These are phyloP conservation scores for Effrenium voratum DNA, from an alignment of 73 alveolate genomes.

Conservation along the genomic window DNA sequence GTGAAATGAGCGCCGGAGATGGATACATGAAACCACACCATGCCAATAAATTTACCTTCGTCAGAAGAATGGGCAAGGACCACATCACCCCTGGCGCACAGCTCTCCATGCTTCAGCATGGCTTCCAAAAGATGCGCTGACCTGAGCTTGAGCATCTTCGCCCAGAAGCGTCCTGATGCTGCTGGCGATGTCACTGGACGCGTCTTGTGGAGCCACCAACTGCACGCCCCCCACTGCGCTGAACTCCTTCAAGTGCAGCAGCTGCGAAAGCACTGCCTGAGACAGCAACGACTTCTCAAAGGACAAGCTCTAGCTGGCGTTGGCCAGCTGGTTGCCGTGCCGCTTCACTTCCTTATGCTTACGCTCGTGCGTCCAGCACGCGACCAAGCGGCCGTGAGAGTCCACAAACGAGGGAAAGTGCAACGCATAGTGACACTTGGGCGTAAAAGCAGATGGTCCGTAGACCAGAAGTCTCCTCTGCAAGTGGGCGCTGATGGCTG, in stretches of 20 bases:
- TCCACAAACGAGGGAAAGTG: not conserved
- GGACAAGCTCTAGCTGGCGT: not conserved
- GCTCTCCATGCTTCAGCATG: not conserved
- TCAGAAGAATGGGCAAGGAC: not conserved
- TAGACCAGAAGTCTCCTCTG: not conserved
- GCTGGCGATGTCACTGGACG: not conserved
- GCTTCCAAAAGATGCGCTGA: not conserved
- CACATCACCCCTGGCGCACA: not conserved
- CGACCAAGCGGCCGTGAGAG: not conserved
- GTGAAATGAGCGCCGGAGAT: not conserved
- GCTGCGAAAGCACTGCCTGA: not conserved
- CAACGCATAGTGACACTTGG: not conserved
- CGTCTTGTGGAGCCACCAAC: not conserved
- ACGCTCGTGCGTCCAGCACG: conserved; percentile 20
- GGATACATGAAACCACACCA: not conserved
- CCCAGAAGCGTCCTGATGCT: not conserved
- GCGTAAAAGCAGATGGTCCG: not conserved
- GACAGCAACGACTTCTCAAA: not conserved
- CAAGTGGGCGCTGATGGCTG: not conserved
- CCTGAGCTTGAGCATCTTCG: not conserved
- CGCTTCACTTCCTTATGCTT: not conserved
- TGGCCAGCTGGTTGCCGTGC: not conserved
- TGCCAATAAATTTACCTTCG: not conserved
- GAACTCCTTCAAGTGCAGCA: not conserved
- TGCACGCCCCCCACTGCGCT: not conserved